Evolutionary conservation across 1,284 basidiomycete species (phyloP), one percentile per base, ranked within the genome.

Genomic region (Coriolopsis trogii): DNA sequence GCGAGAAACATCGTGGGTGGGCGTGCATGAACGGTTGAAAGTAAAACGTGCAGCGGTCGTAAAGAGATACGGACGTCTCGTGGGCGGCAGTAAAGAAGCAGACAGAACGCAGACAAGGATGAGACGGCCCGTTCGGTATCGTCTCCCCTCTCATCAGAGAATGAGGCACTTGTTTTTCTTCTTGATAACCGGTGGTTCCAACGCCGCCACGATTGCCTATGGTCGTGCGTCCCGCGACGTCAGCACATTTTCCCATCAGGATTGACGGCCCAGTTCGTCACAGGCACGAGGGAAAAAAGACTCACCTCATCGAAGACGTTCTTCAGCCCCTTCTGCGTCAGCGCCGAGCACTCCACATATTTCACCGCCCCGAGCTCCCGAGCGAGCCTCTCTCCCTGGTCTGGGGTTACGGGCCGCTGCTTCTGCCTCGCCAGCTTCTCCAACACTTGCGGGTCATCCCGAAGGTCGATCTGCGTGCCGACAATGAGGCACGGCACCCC

Each of bases 271-370:
- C 43, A 33, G 31, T 41, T 16, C n/a, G n/a, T n/a, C n/a, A n/a
- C n/a, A n/a, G n/a, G n/a, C n/a, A 50, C 20, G 8, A 23, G 37
- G 16, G 28, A 37, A 6, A n/a, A n/a, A 18, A 21, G 8, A 78
- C 86, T 70, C 71, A 92, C 93, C 89, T 99, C 97, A 73, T 99
- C 96, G 73, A 99, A 99, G 55, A 99, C 96, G 72, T 98, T 98
- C 90, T 99, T 99, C 72, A 99, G 76, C 7, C 97, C 96, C 80
- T 95, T 95, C 82, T 99, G 96, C 62, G 97, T 99, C 74, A 99
- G 76, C 43, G 96, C 97, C 52, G 95, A 98, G 76, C 97, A 99
- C 76, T 99, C 96, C 53, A 98, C 95, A 72, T 98, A 99, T 75
- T 98, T 99, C 73, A 99, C 95, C 30, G 95, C 96, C 36, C 95